Evolutionary conservation across 192 early-diverging fungal species (phyloP).

Genomic region (Mortierella antarctica): DNA sequence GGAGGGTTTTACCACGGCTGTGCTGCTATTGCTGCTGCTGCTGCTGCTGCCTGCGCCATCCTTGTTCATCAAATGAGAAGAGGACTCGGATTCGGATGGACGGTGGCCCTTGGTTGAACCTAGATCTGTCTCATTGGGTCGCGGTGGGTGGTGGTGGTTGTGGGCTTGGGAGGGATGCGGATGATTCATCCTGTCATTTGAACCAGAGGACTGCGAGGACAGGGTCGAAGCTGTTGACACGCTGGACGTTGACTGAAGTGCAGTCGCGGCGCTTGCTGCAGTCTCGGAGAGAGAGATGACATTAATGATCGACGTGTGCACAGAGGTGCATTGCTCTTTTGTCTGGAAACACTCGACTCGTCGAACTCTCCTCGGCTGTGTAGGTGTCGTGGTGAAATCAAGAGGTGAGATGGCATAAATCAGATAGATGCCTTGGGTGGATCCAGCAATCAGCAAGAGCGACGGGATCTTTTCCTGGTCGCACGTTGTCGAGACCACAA

Average conservation of each 20-base stretch:
- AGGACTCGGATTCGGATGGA: conserved; percentile 16
- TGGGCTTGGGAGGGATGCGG: background rate
- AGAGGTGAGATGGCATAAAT: conserved; percentile 32
- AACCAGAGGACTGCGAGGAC: background rate
- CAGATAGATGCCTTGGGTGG: conserved; percentile 31
- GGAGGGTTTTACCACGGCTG: background rate
- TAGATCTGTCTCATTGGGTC: background rate
- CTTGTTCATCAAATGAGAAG: background rate
- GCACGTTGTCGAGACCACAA: conserved; percentile 39
- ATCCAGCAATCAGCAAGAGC: conserved; percentile 35
- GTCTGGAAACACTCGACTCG: conserved; percentile 49
- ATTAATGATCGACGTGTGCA: conserved; percentile 44
- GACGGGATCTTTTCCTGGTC: conserved; percentile 45
- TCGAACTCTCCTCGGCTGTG: conserved; percentile 11
- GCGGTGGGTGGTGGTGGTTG: background rate
- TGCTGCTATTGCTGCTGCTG: background rate
- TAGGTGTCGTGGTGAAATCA: background rate
- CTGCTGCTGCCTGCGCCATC: background rate
- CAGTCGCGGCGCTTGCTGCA: background rate
- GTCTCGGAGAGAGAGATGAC: conserved; percentile 28
- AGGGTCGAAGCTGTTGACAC: conserved; percentile 23
- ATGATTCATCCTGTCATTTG: background rate
- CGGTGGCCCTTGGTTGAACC: background rate
- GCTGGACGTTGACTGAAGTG: conserved; percentile 17
- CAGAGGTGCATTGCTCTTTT: conserved; percentile 21